Base-by-base conservation (phyloP, 768 basidiomycete species). In the Boletellus ananiceps region DNA sequence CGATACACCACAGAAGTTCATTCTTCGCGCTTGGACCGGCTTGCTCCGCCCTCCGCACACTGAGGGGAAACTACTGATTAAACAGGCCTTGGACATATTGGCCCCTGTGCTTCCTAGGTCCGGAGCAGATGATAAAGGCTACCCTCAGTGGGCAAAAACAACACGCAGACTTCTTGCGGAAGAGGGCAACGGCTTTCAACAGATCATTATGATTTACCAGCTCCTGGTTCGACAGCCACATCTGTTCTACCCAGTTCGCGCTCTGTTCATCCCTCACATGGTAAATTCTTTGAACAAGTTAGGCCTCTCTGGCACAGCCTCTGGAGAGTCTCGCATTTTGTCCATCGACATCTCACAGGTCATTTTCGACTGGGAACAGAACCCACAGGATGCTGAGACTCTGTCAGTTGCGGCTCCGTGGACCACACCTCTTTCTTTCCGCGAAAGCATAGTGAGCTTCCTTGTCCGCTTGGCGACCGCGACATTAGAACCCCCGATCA, bases 401-500 rank as follows among this genome's bases (percentile, higher is more conserved):
- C 63, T 55, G 19, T 38, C 57, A n/a, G 53, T 52, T n/a, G 56
- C 40, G 52, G 63, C 40, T 47, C 61, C 32, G 5, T 94, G 92
- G 90, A 67, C 79, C 18, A 89, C 88, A 0, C 91, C 94, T 2
- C 70, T 88, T 25, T 75, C 78, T 18, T 83, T 91, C 49, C 81
- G 91, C 25, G 95, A 98, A 69, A 86, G 85, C 51, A 88, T 96
- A 71, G 87, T 97, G 55, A 93, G 92, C 71, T 96, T 93, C 68
- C 79, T 99, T 31, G 84, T 99, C n/a, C 86, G 95, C 40, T 76
- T 98, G 40, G 84, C 89, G 8, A 90, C 90, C 14, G 78, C 80
- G 27, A 69, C 77, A 1, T 75, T 81, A 48, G 74, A 74, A n/a
- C 67, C 75, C 6, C 69, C 71, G 6, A 66, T 68, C 23, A 69